A percentile compares a stretch with the other conserved stretches of the same genome.
Conservation (phyloP, 2,329 filamentous ascomycete genomes). For the Colletotrichum sp. region DNA sequence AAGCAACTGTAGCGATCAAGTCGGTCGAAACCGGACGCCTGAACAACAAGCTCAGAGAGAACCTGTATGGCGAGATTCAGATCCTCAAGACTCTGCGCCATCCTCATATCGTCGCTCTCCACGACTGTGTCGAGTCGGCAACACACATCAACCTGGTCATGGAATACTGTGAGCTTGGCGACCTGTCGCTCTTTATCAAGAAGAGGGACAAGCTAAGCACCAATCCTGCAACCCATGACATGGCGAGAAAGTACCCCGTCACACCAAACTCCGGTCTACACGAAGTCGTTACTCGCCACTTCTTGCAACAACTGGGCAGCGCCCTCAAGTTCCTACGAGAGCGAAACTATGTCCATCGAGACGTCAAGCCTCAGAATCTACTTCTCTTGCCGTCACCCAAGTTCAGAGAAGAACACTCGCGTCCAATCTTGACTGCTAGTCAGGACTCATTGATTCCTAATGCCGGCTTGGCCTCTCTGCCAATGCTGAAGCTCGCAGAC, state of each 20-base stretch:
- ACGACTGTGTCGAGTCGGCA: slow-evolving; percentile 88
- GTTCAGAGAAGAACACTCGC: slow-evolving; percentile 66
- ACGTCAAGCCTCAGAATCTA: slow-evolving; percentile 97
- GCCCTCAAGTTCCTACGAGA: slow-evolving; percentile 87
- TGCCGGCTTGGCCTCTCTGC: slow-evolving; percentile 81
- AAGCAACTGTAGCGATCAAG: slow-evolving; percentile 91
- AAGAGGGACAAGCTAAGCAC: slow-evolving; percentile 82
- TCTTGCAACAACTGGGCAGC: slow-evolving; percentile 92
- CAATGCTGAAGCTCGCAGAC: slow-evolving; percentile 97
- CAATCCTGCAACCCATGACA: slow-evolving; percentile 83
- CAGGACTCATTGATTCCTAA: slow-evolving; percentile 82
- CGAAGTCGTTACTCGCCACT: slow-evolving; percentile 96
- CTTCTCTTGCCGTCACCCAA: slow-evolving; percentile 83
- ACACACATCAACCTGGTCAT: slow-evolving; percentile 96
- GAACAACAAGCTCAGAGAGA: slow-evolving; percentile 95
- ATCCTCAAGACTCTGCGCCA: slow-evolving; percentile 94
- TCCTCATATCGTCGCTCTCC: slow-evolving; percentile 94
- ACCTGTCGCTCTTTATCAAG: slow-evolving; percentile 95
- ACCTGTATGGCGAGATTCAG: slow-evolving; percentile 92
- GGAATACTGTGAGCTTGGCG: slow-evolving; percentile 97
- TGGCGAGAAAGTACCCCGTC: slow-evolving; percentile 93
- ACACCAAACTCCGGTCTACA: slow-evolving; percentile 84
- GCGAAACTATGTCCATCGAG: slow-evolving; percentile 90
- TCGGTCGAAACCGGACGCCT: slow-evolving; percentile 90
- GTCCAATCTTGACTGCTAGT: slow-evolving; percentile 78